phyloP scores from a whole-genome alignment of 768 basidiomycete genomes.

The Clitopilus hobsonii region DNA sequence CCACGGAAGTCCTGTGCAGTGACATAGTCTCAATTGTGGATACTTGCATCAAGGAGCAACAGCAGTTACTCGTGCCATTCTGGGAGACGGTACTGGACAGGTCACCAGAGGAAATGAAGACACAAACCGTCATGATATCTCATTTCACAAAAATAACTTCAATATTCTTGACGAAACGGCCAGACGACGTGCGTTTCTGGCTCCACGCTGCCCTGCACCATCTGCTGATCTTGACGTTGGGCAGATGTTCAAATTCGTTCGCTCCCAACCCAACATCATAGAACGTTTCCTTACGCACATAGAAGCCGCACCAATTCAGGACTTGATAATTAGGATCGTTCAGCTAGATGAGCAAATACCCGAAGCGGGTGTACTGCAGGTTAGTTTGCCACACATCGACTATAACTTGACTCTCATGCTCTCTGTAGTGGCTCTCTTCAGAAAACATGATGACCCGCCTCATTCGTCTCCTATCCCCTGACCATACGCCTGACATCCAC shows the following conservation, averaged over 20 bases:
- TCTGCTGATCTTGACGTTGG: conserved; percentile 15
- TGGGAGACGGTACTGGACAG: conserved; percentile 87
- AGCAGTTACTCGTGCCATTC: conserved; percentile 77
- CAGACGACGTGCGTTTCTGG: conserved; percentile 62
- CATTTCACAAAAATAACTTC: conserved; percentile 95
- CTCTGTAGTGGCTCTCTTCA: conserved; percentile 77
- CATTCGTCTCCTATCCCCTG: conserved; percentile 78
- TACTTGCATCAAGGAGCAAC: conserved; percentile 70
- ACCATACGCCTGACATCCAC: conserved; percentile 72
- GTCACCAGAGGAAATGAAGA: conserved; percentile 82
- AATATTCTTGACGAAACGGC: conserved; percentile 83
- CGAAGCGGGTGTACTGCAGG: conserved; percentile 82
- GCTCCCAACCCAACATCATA: conserved; percentile 74
- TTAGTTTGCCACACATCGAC: conserved; percentile 37
- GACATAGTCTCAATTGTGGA: conserved; percentile 95
- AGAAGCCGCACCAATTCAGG: conserved; percentile 86
- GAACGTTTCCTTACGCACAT: conserved; percentile 82
- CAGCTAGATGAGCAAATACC: conserved; percentile 83
- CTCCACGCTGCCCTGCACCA: conserved; percentile 27
- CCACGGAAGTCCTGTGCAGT: conserved; percentile 92
- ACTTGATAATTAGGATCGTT: conserved; percentile 85
- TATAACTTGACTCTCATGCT: conserved; percentile 5
- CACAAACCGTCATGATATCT: conserved; percentile 80
- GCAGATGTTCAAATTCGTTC: conserved; percentile 92
- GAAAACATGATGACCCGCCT: conserved; percentile 80